Percentiles rank a stretch among this genome's conserved stretches.
phyloP scores from a whole-genome alignment of 768 basidiomycete species.

The Lentinus tigrinus region DNA sequence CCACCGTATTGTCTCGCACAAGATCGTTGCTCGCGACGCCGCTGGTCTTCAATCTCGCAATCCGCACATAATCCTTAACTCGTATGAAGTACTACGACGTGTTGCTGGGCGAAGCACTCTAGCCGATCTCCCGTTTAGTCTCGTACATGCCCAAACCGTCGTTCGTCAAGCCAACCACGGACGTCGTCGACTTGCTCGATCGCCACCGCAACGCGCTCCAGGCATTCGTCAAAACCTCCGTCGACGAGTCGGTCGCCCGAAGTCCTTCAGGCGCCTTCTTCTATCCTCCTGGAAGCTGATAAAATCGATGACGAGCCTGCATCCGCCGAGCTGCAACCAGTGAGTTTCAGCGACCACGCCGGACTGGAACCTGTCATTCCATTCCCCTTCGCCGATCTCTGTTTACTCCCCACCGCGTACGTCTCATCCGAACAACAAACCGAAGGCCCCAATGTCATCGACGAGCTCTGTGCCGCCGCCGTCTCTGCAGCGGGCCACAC shows the following conservation, averaged over 20 bases:
- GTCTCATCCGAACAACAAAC: conserved; percentile 98
- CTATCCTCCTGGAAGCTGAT: conserved; percentile 53
- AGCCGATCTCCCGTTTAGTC: too few species aligned
- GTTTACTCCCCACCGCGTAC: conserved; percentile 80
- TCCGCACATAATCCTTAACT: too few species aligned
- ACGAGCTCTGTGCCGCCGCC: conserved; percentile 15
- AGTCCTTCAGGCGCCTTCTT: conserved; percentile 59
- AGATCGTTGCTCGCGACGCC: too few species aligned
- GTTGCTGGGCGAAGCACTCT: too few species aligned
- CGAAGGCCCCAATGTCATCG: conserved; percentile 78
- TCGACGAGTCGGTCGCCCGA: conserved; percentile 79
- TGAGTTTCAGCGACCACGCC: conserved; percentile 33
- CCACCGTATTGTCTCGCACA: too few species aligned
- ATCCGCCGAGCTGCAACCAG: conserved; percentile 35
- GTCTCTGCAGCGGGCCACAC: too few species aligned
- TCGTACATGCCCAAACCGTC: too few species aligned
- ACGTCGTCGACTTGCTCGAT: conserved; percentile 87
- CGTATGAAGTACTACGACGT: too few species aligned
- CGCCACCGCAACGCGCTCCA: conserved; percentile 82
- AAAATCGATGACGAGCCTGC: conserved; percentile 39
- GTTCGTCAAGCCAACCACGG: too few species aligned
- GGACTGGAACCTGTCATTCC: conserved; percentile 48
- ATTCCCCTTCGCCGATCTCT: conserved; percentile 80
- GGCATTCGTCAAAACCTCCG: conserved; percentile 80
- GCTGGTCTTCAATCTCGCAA: too few species aligned